Base-by-base conservation (phyloP, 2,329 filamentous ascomycete genomes). In the Verticillium dahliae region DNA sequence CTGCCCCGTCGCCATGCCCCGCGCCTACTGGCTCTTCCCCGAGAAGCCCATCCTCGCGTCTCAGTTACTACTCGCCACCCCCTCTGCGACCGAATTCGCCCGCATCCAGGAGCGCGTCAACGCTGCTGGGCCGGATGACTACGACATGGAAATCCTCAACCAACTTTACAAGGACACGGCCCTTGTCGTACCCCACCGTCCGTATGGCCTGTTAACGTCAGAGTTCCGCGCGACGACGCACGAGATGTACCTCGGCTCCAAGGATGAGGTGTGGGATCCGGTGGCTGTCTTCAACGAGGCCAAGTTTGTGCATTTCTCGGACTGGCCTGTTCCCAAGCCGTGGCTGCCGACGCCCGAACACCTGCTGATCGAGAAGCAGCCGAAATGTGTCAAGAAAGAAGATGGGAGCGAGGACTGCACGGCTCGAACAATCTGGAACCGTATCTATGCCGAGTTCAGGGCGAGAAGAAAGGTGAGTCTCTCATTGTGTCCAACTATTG, bases 141-240 rank as follows among this genome's bases (percentile, higher is more conserved):
- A 84, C 67, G 87, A 90, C 67, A 90, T 90, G 86, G 86, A 90
- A 68, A 76, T 90, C 2, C 73, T 90, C 58, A 89, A 91, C 68
- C 73, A 81, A 11, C 80, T 86, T 22, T 90, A 87, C 68, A 77
- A 74, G 2, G 77, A 84, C 61, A 81, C 73, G 54, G 85, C 85
- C 6, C 71, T 88, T 69, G 80, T 90, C 33, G 75, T 90, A 1
- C 87, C 87, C 0, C 87, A 90, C 66, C 80, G 85, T 3, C 79
- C 80, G 2, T 89, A 88, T 67, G 82, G 82, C 15, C 73, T 90
- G 35, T 69, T 90, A 3, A 84, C 83, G 2, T 81, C 83, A 50
- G 86, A 89, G 70, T 89, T 90, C 67, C 78, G 84, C 5, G 69
- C 67, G 1, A 73, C 81, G n/a, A 73, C 84, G 3, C 80, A 80